Percentiles rank a stretch among this genome's conserved stretches.
These are phyloP conservation scores for Dillenia suffruticosa DNA, from an alignment of 164 flowering plant genomes.

Conservation along the genomic window DNA sequence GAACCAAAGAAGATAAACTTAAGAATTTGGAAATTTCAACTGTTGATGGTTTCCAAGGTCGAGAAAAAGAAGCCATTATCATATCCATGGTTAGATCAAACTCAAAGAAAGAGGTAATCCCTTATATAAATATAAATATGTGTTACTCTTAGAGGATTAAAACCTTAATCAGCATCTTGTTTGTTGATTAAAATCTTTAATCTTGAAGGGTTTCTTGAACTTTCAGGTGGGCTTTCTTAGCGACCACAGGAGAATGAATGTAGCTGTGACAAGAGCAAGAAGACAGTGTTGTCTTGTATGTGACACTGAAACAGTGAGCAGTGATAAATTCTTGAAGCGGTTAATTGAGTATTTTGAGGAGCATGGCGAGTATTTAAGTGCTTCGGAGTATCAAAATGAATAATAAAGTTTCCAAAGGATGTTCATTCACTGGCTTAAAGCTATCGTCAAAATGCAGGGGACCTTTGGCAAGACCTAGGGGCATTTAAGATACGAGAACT, in stretches of 20 bases:
- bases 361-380: slow-evolving; percentile 92
- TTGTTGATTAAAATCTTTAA: not conserved
- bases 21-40: slow-evolving; percentile 91
- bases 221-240: slow-evolving; percentile 90
- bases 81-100: slow-evolving; percentile 98
- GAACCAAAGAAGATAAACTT: slow-evolving; percentile 63
- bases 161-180: not conserved
- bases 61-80: slow-evolving; percentile 94
- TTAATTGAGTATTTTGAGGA: slow-evolving; percentile 92
- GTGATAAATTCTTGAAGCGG: slow-evolving; percentile 81
- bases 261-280: slow-evolving; percentile 97
- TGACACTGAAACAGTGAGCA: slow-evolving; percentile 87
- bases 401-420: slow-evolving; percentile 6
- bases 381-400: slow-evolving; percentile 72
- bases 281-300: slow-evolving; percentile 94
- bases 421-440: too few relatives aligned
- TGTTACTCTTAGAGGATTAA: not conserved
- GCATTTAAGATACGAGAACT: too few relatives aligned
- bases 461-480: too few relatives aligned
- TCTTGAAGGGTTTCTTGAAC: not conserved
- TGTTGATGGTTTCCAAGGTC: slow-evolving; percentile 98
- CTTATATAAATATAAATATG: too few relatives aligned
- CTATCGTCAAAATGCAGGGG: too few relatives aligned
- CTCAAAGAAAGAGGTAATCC: slow-evolving; percentile 74
- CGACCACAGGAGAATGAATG: slow-evolving; percentile 93